These are phyloP conservation scores for Diutina sp. DNA, from an alignment of 1,139 yeast genomes.

Conservation along the genomic window DNA sequence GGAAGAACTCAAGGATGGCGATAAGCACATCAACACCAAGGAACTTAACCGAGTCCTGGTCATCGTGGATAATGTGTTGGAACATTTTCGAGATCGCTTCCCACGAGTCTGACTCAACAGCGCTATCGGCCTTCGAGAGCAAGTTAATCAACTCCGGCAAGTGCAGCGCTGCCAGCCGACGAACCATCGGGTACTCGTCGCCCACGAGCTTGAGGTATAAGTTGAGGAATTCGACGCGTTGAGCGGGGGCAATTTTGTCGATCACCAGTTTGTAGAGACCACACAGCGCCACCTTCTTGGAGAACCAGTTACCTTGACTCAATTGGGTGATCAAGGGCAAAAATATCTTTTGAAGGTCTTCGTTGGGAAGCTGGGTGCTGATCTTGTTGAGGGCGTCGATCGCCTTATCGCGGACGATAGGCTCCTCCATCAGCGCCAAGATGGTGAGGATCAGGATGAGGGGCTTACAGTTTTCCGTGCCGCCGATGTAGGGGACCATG, in stretches of 20 bases:
- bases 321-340: constrained; percentile 68
- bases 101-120: constrained; percentile 42
- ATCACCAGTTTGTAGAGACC: constrained; percentile 74
- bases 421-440: constrained; percentile 90
- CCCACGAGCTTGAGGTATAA: constrained; percentile 59
- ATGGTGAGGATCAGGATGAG: constrained; percentile 80
- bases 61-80: constrained; percentile 66
- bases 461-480: constrained; percentile 62
- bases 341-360: constrained; percentile 55
- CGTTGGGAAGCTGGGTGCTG: constrained; percentile 49
- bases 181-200: constrained; percentile 97
- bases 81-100: constrained; percentile 72
- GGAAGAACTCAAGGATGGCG: constrained; percentile 54
- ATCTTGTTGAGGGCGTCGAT: constrained; percentile 72
- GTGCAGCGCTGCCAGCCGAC: constrained; percentile 85
- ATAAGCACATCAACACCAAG: constrained; percentile 80
- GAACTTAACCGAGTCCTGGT: constrained; percentile 91
- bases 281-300: constrained; percentile 83
- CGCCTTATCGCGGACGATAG: constrained; percentile 93
- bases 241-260: constrained; percentile 40
- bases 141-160: constrained; percentile 59
- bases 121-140: constrained; percentile 9
- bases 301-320: constrained; percentile 89
- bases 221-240: constrained; percentile 49
- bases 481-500: constrained; percentile 76